Evolutionary conservation across 116 monocot species (phyloP).

Genomic region (Phalaenopsis hybrid): DNA sequence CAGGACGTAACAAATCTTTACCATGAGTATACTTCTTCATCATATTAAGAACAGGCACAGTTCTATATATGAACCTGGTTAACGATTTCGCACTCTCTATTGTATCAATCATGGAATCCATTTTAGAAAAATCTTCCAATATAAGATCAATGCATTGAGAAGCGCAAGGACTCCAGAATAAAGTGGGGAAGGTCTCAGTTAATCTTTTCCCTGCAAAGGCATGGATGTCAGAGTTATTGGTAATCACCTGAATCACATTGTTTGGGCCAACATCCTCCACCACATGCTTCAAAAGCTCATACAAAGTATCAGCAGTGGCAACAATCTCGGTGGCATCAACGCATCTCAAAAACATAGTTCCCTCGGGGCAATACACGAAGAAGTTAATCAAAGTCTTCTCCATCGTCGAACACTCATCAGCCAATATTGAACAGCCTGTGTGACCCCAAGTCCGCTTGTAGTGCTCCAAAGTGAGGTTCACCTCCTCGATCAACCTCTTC

Average conservation of each 20-base stretch:
- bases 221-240: conserved; percentile 55
- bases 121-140: conserved; percentile 67
- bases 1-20: conserved; percentile 55
- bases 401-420: conserved; percentile 71
- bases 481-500: conserved; percentile 55
- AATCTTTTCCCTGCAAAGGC: conserved; percentile 62
- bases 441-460: conserved; percentile 55
- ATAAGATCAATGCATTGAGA: conserved; percentile 67
- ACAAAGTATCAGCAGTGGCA: conserved; percentile 59
- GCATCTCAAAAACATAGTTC: conserved; percentile 68
- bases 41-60: conserved; percentile 53
- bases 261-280: conserved; percentile 81
- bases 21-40: conserved; percentile 64
- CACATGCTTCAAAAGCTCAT: conserved; percentile 62
- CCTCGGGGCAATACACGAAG: conserved; percentile 79
- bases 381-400: conserved; percentile 80
- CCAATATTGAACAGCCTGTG: conserved; percentile 81
- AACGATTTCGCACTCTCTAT: conserved; percentile 70
- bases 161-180: conserved; percentile 91
- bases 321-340: conserved; percentile 69
- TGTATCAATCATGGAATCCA: conserved; percentile 36
- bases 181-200: conserved; percentile 59
- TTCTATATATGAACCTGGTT: conserved; percentile 70
- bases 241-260: conserved; percentile 85
- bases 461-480: conserved; percentile 34